These are phyloP conservation scores for Fusarium tupiense DNA, from an alignment of 2,329 filamentous ascomycete genomes.

Conservation along the genomic window DNA sequence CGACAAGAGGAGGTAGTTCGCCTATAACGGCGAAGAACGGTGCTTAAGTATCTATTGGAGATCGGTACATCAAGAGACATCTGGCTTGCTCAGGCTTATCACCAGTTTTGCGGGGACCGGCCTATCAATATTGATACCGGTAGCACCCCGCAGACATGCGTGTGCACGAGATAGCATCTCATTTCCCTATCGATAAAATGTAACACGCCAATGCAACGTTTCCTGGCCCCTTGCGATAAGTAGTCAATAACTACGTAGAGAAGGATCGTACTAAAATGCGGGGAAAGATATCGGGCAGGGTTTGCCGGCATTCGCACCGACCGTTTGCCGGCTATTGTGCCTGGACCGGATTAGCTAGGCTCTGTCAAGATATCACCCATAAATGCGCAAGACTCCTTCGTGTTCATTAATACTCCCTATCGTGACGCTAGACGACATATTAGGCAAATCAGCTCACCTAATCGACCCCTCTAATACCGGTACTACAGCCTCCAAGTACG, in stretches of 20 bases:
- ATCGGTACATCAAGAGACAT: background rate
- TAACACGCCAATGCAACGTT: background rate
- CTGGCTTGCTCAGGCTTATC: background rate
- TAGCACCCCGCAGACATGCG: background rate
- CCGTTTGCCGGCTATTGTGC: background rate
- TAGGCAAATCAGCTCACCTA: background rate
- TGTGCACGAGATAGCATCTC: background rate
- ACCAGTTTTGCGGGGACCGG: background rate
- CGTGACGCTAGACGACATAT: background rate
- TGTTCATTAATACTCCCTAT: background rate
- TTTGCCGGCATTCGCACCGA: background rate
- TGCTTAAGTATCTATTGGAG: background rate
- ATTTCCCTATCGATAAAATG: background rate
- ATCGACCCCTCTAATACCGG: background rate
- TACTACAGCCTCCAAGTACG: background rate
- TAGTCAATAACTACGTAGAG: too few relatives aligned
- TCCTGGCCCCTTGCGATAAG: background rate
- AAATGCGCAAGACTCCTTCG: background rate
- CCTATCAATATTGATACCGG: background rate
- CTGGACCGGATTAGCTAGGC: background rate
- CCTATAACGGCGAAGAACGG: background rate
- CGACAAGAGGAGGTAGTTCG: accelerated
- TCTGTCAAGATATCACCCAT: background rate
- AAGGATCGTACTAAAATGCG: background rate
- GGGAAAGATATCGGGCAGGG: background rate